A percentile compares a stretch with the other conserved stretches of the same genome.
Evolutionary conservation across 805 yeast genomes (phyloP).

Genomic region (Pichia ethanolica): DNA sequence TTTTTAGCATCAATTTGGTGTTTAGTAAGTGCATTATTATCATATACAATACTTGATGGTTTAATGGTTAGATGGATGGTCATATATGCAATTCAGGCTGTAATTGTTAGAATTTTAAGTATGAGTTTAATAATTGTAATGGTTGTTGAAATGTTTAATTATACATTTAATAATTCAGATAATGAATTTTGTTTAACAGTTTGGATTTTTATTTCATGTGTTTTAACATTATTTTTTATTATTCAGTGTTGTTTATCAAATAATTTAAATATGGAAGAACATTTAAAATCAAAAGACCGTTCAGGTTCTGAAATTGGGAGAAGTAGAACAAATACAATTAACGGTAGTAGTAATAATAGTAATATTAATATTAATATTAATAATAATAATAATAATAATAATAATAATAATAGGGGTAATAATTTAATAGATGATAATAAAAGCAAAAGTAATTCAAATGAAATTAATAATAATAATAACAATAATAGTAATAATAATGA

Average conservation of each 20-base stretch:
- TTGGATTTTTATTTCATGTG: slow-evolving; percentile 87
- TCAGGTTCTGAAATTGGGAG: not conserved
- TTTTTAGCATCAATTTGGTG: slow-evolving; percentile 90
- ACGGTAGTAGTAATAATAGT: not conserved
- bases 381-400: not conserved
- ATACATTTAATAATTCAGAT: slow-evolving; percentile 58
- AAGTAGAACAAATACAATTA: not conserved
- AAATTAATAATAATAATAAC: not conserved
- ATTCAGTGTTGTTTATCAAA: slow-evolving; percentile 85
- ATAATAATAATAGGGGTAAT: not conserved
- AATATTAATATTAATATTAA: not conserved
- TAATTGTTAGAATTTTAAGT: slow-evolving; percentile 77
- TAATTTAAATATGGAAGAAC: slow-evolving; percentile 42
- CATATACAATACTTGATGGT: slow-evolving; percentile 80
- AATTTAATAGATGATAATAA: not conserved
- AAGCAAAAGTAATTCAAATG: not conserved
- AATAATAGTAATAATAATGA: not conserved
- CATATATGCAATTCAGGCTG: slow-evolving; percentile 80
- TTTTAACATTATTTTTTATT: slow-evolving; percentile 71
- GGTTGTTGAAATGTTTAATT: slow-evolving; percentile 58
- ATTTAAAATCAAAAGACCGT: slow-evolving; percentile 9
- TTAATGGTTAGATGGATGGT: slow-evolving; percentile 92
- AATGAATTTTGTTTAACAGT: slow-evolving; percentile 68
- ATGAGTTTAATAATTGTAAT: slow-evolving; percentile 69
- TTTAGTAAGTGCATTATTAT: slow-evolving; percentile 74